Conservation (phyloP, 805 yeast species). For the Pichia exigua region DNA sequence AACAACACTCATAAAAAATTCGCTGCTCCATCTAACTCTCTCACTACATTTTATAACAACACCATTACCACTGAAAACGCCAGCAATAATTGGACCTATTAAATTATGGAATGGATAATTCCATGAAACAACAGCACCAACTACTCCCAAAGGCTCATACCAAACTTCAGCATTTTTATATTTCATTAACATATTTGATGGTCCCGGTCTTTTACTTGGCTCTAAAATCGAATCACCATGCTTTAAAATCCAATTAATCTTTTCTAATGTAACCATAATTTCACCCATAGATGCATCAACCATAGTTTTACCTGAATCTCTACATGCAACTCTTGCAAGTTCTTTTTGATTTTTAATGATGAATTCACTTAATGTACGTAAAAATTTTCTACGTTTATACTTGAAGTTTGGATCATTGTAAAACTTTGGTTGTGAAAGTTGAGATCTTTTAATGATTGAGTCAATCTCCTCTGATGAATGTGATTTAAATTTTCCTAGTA, state of each 20-base stretch:
- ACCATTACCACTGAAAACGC: slow-evolving; percentile 86
- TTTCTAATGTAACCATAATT: slow-evolving; percentile 90
- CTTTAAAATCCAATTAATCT: slow-evolving; percentile 79
- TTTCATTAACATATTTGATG: slow-evolving; percentile 74
- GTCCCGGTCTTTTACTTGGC: slow-evolving; percentile 76
- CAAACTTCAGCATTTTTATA: slow-evolving; percentile 91
- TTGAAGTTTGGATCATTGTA: slow-evolving; percentile 43
- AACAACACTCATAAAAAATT: slow-evolving; percentile 64
- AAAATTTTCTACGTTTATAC: slow-evolving; percentile 56
- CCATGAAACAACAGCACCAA: slow-evolving; percentile 91
- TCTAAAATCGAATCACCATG: slow-evolving; percentile 71
- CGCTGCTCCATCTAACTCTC: slow-evolving; percentile 91
- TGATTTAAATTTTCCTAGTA: slow-evolving; percentile 62
- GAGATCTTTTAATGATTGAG: slow-evolving; percentile 43
- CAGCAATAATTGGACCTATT: slow-evolving; percentile 86
- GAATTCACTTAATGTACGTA: slow-evolving; percentile 63
- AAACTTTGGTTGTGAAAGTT: slow-evolving; percentile 48
- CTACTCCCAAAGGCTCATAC: slow-evolving; percentile 87
- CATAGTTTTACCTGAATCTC: slow-evolving; percentile 95
- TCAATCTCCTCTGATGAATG: slow-evolving; percentile 68
- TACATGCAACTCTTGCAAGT: slow-evolving; percentile 85
- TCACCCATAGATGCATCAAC: slow-evolving; percentile 96
- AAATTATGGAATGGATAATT: slow-evolving; percentile 94
- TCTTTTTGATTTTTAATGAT: slow-evolving; percentile 76
- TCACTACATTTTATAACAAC: slow-evolving; percentile 92